A percentile compares a stretch with the other conserved stretches of the same genome.
phyloP scores from a whole-genome alignment of 768 basidiomycete genomes.

The Lentinula detonsa region DNA sequence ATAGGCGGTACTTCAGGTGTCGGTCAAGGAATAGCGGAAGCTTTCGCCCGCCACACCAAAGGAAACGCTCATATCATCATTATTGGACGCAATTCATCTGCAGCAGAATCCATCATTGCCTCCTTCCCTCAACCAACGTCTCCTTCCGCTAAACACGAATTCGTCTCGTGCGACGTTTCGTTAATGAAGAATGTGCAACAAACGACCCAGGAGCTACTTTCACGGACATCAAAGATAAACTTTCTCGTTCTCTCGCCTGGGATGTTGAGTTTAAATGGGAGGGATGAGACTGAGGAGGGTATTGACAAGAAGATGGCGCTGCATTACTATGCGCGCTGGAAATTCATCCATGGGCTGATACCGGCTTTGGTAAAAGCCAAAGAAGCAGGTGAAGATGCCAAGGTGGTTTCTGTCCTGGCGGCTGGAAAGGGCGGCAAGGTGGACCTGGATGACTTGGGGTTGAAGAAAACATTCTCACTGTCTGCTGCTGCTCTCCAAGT shows the following conservation, averaged over 20 bases:
- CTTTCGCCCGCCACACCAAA: conserved; percentile 26
- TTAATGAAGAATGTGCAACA: conserved; percentile 24
- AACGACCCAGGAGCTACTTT: conserved; percentile 16
- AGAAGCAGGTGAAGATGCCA: conserved; percentile 29
- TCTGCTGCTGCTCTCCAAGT: conserved; percentile 15
- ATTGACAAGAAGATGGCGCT: conserved; percentile 30
- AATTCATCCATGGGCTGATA: conserved; percentile 28
- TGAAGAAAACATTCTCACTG: conserved; percentile 26
- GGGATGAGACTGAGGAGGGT: conserved; percentile 31
- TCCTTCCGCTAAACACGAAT: conserved; percentile 18
- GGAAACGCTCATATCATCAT: conserved; percentile 29
- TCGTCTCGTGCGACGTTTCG: conserved; percentile 25
- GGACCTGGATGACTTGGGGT: conserved; percentile 27
- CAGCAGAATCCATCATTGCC: conserved; percentile 24
- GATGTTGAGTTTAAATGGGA: conserved; percentile 20
- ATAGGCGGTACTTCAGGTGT: conserved; percentile 13
- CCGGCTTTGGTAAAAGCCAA: conserved; percentile 26
- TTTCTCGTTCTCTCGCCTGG: conserved; percentile 30
- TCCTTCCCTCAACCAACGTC: conserved; percentile 17
- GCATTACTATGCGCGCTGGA: conserved; percentile 34
- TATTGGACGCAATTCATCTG: conserved; percentile 23
- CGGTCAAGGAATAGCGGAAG: conserved; percentile 24
- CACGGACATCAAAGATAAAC: conserved; percentile 24
- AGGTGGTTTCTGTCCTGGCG: conserved; percentile 27
- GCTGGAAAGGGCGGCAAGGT: conserved; percentile 23